Base-by-base conservation (phyloP, 306 rosid species). In the Arachis hypogaea region DNA sequence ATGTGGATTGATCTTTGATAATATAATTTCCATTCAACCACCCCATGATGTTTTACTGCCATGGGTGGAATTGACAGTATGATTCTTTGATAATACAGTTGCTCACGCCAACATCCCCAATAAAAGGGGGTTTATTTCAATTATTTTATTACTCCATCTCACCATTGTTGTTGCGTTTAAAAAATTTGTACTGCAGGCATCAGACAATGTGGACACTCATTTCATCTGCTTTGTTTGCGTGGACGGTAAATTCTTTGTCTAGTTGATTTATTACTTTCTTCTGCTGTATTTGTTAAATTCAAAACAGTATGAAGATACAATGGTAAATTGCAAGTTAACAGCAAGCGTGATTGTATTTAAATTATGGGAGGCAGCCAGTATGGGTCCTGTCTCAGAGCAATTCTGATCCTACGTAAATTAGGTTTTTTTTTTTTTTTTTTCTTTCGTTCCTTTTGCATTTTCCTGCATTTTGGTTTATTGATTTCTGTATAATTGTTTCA, bases 191-290 rank as follows among this genome's bases (percentile, higher is more conserved):
- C 46, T 62, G 75, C 90, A 93, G 98, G 93, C 96, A 74, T 69
- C 90, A 2, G 93, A 87, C 41, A 75, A 85, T 1, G 95, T 76
- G 58, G 80, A 85, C 66, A 77, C 95, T 72, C 98, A 93, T 83
- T 93, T 93, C 80, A 93, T 93, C 85, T 88, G 93, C 88, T 93
- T 88, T 72, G 40, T 91, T 18, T 90, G 96, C 52, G 89, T 86
- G 56, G 90, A 88, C 60, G 97, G 98, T 90, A 87, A 41, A 52
- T 71, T 11, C 70, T 70, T 54, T 5, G 29, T 63, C 10, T 7
- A 12, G n/a, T 18, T 75, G 33, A 43, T 57, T 64, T 55, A 78
- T 7, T 33, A 14, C 22, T 72, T 71, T 66, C 18, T 65, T 33
- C 4, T 58, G 12, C 33, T 59, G 28, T 72, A 63, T 73, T 51